Evolutionary conservation across 345 rosid genomes (phyloP).

Genomic region (Salix arbutifolia): DNA sequence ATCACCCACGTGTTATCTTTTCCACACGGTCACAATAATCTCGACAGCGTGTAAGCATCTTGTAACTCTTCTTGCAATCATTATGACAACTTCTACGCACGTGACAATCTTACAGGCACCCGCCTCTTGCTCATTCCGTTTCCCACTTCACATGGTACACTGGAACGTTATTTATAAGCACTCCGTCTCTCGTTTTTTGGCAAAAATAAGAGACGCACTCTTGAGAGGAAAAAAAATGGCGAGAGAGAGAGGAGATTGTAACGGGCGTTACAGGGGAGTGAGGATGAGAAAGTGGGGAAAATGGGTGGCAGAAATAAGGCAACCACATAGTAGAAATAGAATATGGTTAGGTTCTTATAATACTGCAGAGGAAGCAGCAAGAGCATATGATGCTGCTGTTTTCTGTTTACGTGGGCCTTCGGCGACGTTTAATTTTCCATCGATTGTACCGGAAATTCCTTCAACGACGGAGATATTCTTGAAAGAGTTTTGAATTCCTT

Average conservation of each 20-base stretch:
- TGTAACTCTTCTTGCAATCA: not conserved
- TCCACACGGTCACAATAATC: not conserved
- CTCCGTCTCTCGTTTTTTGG: not conserved
- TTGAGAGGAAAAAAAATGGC: slow-evolving; percentile 14
- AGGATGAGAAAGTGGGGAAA: slow-evolving; percentile 78
- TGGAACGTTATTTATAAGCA: not conserved
- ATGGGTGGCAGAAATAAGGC: slow-evolving; percentile 72
- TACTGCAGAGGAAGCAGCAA: slow-evolving; percentile 58
- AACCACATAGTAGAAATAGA: slow-evolving; percentile 47
- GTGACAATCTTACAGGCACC: not conserved
- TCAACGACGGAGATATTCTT: not conserved
- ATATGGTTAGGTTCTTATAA: slow-evolving; percentile 66
- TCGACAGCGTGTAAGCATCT: not conserved
- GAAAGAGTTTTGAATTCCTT: no score
- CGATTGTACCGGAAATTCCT: slow-evolving; percentile 34
- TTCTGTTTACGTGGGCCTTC: slow-evolving; percentile 50
- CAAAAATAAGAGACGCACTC: not conserved
- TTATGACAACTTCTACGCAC: not conserved
- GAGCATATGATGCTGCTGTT: slow-evolving; percentile 64
- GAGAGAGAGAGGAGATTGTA: slow-evolving; percentile 4
- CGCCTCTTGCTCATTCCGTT: not conserved
- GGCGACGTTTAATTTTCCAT: slow-evolving; percentile 47
- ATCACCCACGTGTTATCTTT: not conserved
- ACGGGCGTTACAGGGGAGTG: slow-evolving; percentile 44
- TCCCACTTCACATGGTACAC: not conserved